Evolutionary conservation across 345 rosid species (phyloP).

Genomic region (Cardamine resedifolia): DNA sequence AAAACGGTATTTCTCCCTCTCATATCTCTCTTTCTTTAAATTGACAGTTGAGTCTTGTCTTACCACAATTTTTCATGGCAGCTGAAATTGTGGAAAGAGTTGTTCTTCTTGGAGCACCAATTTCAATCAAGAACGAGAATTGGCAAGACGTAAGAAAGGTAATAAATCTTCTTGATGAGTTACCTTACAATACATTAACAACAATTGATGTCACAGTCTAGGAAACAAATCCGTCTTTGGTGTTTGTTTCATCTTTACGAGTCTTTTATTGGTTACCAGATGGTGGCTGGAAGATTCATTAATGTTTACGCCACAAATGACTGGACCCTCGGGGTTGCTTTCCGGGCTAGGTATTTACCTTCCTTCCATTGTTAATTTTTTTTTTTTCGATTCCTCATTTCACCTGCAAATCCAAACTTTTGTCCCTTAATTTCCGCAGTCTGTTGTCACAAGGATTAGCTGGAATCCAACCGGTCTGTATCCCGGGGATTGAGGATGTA

Average conservation of each 20-base stretch:
- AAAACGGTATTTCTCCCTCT: conserved; percentile 47
- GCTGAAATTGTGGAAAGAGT: conserved; percentile 56
- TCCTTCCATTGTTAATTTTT: neutral
- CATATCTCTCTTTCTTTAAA: neutral
- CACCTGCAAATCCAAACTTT: neutral
- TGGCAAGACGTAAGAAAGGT: conserved; percentile 94
- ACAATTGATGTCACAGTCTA: neutral
- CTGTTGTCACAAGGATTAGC: conserved; percentile 89
- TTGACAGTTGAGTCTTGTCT: neutral
- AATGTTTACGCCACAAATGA: conserved; percentile 84
- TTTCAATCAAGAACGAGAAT: conserved; percentile 65
- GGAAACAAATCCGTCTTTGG: neutral
- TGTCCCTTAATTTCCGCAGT: conserved; percentile 38
- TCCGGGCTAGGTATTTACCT: conserved; percentile 77
- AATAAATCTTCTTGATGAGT: neutral
- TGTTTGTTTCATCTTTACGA: conserved; percentile 12
- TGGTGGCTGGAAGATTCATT: conserved; percentile 95
- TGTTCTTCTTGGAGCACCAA: conserved; percentile 27
- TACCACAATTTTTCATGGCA: conserved; percentile 32
- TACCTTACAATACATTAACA: neutral
- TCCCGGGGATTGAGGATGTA: conserved; percentile 87
- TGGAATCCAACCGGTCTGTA: conserved; percentile 76
- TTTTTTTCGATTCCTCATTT: neutral
- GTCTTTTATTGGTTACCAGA: conserved; percentile 40
- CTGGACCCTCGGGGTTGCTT: conserved; percentile 94